A percentile compares a stretch with the other conserved stretches of the same genome.
Conservation (phyloP, 2,329 filamentous ascomycete genomes). For the Canariomyces notabilis region DNA sequence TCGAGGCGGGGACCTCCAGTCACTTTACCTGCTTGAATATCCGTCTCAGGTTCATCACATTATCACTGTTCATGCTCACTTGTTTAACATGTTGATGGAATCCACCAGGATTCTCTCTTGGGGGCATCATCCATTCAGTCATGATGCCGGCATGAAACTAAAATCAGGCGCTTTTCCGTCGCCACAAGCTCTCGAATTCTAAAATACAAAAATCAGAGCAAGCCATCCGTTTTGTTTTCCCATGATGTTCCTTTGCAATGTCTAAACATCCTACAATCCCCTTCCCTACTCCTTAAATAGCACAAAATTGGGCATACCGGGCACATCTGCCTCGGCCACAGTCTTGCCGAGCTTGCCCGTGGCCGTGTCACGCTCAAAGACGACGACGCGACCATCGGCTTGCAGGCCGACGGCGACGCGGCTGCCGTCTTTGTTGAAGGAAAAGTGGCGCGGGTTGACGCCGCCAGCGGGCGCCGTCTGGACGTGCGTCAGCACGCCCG, state of each 20-base stretch:
- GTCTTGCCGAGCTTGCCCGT: conserved; percentile 53
- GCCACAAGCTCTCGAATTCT: too few species aligned
- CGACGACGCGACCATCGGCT: conserved; percentile 51
- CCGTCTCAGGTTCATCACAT: too few species aligned
- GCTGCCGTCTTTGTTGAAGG: conserved; percentile 58
- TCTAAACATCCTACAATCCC: too few species aligned
- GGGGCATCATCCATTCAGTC: too few species aligned
- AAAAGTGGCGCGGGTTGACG: conserved; percentile 60
- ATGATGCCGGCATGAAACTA: too few species aligned
- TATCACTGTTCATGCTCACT: too few species aligned
- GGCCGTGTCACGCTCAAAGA: conserved; percentile 54
- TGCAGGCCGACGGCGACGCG: conserved; percentile 64
- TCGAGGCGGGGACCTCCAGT: too few species aligned
- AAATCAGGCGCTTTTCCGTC: too few species aligned
- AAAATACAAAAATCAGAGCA: too few species aligned
- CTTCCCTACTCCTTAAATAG: conserved; percentile 42
- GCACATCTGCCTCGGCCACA: conserved; percentile 38
- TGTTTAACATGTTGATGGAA: too few species aligned
- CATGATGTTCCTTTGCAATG: neutral
- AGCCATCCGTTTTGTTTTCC: neutral
- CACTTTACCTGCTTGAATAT: too few species aligned
- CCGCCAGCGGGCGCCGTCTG: conserved; percentile 62
- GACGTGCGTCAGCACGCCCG: conserved; percentile 51
- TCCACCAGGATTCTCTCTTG: too few species aligned
- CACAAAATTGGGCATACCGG: conserved; percentile 42